phyloP scores from a whole-genome alignment of 2,329 filamentous ascomycete species.

The Amesomyces nigricolor region DNA sequence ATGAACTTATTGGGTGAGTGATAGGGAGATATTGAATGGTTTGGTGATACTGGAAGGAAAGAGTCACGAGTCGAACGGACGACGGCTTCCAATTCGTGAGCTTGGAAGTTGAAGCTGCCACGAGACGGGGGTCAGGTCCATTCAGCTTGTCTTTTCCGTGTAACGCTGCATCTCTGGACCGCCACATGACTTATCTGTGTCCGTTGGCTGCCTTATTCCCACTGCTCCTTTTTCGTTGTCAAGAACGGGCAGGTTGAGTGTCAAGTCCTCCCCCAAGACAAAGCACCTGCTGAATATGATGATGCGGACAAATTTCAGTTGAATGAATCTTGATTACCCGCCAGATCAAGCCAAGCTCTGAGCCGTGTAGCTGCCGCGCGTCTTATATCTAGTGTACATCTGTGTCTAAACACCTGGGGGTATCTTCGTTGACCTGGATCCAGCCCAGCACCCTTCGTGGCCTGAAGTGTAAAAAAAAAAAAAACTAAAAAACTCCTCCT shows the following conservation, averaged over 20 bases:
- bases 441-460: constrained; percentile 29
- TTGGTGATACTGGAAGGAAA: background rate
- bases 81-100: background rate
- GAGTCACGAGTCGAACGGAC: background rate
- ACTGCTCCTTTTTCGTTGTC: no score
- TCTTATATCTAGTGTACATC: constrained; percentile 26
- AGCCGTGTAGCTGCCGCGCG: constrained; percentile 26
- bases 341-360: constrained; percentile 14
- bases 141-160: background rate
- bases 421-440: constrained; percentile 32
- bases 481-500: constrained; percentile 19
- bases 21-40: background rate
- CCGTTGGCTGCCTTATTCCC: background rate
- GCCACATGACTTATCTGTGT: background rate
- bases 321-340: constrained; percentile 4
- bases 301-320: no score
- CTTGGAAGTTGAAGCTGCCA: no score
- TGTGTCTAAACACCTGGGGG: constrained; percentile 27
- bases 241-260: no score
- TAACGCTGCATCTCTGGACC: background rate
- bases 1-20: no score
- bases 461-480: constrained; percentile 17
- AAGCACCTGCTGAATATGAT: no score
- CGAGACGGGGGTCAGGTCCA: no score
- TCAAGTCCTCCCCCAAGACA: no score